These are phyloP conservation scores for Melastoma candidum DNA, from an alignment of 441 rosid genomes.

Conservation along the genomic window DNA sequence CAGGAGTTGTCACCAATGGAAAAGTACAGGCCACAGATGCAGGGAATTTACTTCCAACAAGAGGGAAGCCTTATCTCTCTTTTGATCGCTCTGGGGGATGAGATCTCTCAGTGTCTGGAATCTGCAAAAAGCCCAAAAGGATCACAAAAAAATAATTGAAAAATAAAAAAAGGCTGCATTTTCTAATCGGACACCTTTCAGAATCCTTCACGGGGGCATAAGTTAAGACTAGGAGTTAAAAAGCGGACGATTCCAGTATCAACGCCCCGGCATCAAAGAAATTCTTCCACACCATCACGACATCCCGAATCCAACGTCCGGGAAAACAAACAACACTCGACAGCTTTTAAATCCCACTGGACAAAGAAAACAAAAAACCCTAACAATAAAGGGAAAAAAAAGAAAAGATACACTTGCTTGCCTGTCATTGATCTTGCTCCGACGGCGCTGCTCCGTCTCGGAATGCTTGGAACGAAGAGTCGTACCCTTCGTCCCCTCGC, in stretches of 20 bases:
- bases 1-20: slow-evolving; percentile 1
- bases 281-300: too few relatives aligned
- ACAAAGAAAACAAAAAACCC: not conserved
- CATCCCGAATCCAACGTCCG: too few relatives aligned
- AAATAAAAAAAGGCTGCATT: not conserved
- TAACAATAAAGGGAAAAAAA: not conserved
- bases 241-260: too few relatives aligned
- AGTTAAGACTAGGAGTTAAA: too few relatives aligned
- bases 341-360: not conserved
- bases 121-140: slow-evolving; percentile 23
- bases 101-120: slow-evolving; percentile 51
- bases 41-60: slow-evolving; percentile 35
- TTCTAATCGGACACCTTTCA: too few relatives aligned
- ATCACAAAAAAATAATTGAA: not conserved
- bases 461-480: slow-evolving; percentile 45
- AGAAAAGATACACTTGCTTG: not conserved
- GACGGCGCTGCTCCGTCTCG: slow-evolving; percentile 60
- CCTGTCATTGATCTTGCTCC: slow-evolving; percentile 68
- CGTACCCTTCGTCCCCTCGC: slow-evolving; percentile 27
- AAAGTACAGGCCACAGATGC: not conserved
- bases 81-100: slow-evolving; percentile 55
- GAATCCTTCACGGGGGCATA: too few relatives aligned
- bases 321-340: not conserved
- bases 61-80: slow-evolving; percentile 55
- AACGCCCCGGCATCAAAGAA: too few relatives aligned